phyloP scores from a whole-genome alignment of 169 alveolate genomes.

The Theileria annulata region DNA sequence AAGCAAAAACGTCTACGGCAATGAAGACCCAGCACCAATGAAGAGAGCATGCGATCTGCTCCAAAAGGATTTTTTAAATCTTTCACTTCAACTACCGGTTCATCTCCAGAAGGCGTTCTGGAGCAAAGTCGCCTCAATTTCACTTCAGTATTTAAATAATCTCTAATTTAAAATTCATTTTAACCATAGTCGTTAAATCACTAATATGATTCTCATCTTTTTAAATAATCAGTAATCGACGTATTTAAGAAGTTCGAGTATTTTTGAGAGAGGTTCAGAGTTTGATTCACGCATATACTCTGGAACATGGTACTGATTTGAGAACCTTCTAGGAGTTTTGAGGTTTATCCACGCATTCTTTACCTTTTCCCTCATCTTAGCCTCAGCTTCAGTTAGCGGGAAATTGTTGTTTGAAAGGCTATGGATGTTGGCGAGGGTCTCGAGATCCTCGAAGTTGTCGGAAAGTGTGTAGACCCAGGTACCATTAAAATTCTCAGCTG shows the following conservation, averaged over 20 bases:
- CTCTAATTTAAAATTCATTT: neutral
- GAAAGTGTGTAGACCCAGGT: slow-evolving; percentile 29
- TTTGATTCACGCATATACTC: slow-evolving; percentile 4
- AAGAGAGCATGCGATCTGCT: slow-evolving; percentile 28
- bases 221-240: slow-evolving; percentile 8
- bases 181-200: neutral
- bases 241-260: slow-evolving; percentile 13
- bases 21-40: slow-evolving; percentile 44
- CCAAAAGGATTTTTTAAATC: slow-evolving; percentile 10
- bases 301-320: neutral
- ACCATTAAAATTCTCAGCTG: slow-evolving; percentile 10
- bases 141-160: slow-evolving; percentile 3
- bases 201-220: neutral
- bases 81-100: slow-evolving; percentile 21
- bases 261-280: slow-evolving; percentile 14
- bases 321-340: slow-evolving; percentile 31
- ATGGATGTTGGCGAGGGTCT: slow-evolving; percentile 9
- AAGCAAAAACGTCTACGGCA: slow-evolving; percentile 30
- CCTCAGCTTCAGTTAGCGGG: neutral
- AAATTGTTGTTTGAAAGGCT: neutral
- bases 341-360: slow-evolving; percentile 31
- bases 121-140: slow-evolving; percentile 33
- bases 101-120: slow-evolving; percentile 28
- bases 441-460: slow-evolving; percentile 39
- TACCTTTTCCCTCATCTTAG: neutral